A percentile compares a stretch with the other conserved stretches of the same genome.
phyloP scores from a whole-genome alignment of 495 filamentous ascomycete species.

The Amniculicola lignicola region DNA sequence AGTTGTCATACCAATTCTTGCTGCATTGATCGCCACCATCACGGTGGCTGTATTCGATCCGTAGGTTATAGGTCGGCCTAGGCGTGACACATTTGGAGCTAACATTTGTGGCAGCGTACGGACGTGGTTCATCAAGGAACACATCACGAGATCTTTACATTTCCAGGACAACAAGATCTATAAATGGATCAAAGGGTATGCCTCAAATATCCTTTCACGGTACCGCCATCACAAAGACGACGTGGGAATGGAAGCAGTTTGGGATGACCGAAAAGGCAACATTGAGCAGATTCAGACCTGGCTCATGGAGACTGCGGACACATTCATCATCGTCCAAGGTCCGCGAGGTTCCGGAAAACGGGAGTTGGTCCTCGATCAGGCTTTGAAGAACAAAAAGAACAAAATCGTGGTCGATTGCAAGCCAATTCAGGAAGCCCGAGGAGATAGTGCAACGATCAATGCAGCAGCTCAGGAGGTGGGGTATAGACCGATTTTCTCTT shows the following conservation, averaged over 20 bases:
- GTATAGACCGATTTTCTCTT: conserved; percentile 90
- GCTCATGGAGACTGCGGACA: conserved; percentile 81
- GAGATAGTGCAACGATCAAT: conserved; percentile 82
- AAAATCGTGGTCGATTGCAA: conserved; percentile 94
- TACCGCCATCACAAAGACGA: conserved; percentile 56
- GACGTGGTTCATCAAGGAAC: conserved; percentile 84
- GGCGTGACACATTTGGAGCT: conserved; percentile 43
- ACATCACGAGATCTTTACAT: conserved; percentile 74
- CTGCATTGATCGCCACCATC: conserved; percentile 74
- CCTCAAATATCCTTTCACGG: conserved; percentile 65
- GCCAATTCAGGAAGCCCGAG: conserved; percentile 84
- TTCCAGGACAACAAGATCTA: conserved; percentile 66
- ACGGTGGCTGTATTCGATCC: conserved; percentile 93
- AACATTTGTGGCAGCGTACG: conserved; percentile 45
- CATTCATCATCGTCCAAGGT: conserved; percentile 91
- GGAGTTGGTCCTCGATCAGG: conserved; percentile 81
- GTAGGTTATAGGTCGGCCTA: conserved; percentile 21
- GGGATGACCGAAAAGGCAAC: conserved; percentile 78
- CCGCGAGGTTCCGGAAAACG: conserved; percentile 88
- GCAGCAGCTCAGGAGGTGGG: conserved; percentile 81
- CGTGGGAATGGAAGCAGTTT: conserved; percentile 72
- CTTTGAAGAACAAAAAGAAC: conserved; percentile 70
- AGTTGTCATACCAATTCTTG: conserved; percentile 78
- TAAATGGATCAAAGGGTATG: conserved; percentile 77
- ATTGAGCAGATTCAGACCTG: conserved; percentile 81